Percentiles rank a stretch among this genome's conserved stretches.
These are phyloP conservation scores for Aspergillus japonicus DNA, from an alignment of 2,329 filamentous ascomycete species.

Conservation along the genomic window DNA sequence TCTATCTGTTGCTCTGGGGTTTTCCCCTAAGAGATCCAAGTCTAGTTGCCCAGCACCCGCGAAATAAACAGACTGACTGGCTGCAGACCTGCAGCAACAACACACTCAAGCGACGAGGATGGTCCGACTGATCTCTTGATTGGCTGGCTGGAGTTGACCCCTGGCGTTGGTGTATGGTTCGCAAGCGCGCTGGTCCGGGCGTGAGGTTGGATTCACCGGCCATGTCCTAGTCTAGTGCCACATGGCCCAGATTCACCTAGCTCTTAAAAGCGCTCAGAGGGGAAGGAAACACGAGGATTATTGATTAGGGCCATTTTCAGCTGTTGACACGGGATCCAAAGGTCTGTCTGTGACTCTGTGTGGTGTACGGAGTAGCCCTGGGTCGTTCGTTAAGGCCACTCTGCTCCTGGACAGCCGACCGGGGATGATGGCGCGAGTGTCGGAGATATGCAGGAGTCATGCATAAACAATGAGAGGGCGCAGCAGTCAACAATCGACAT, in stretches of 20 bases:
- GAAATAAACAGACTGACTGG: neutral
- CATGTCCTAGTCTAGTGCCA: conserved; percentile 14
- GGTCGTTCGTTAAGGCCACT: too few relatives aligned
- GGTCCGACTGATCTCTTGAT: neutral
- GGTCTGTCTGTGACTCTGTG: too few relatives aligned
- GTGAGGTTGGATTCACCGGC: conserved; percentile 10
- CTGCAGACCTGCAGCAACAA: neutral
- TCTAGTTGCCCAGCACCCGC: neutral
- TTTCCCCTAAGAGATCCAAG: neutral
- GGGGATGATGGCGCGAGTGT: neutral
- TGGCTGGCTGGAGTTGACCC: neutral
- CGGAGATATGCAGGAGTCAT: conserved; percentile 4
- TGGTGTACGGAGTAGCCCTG: too few relatives aligned
- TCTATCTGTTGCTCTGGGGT: neutral
- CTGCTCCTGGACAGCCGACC: too few relatives aligned
- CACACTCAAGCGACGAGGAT: neutral
- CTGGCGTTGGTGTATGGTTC: neutral
- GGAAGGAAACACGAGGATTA: neutral
- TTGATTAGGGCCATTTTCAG: too few relatives aligned
- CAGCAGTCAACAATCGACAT: neutral
- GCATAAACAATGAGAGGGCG: conserved; percentile 4
- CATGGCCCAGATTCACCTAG: too few relatives aligned
- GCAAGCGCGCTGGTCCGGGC: conserved; percentile 1
- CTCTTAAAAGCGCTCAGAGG: neutral
- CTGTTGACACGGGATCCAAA: too few relatives aligned